Conservation (phyloP, 2,329 filamentous ascomycete species). For the Tolypocladium endophyticum region DNA sequence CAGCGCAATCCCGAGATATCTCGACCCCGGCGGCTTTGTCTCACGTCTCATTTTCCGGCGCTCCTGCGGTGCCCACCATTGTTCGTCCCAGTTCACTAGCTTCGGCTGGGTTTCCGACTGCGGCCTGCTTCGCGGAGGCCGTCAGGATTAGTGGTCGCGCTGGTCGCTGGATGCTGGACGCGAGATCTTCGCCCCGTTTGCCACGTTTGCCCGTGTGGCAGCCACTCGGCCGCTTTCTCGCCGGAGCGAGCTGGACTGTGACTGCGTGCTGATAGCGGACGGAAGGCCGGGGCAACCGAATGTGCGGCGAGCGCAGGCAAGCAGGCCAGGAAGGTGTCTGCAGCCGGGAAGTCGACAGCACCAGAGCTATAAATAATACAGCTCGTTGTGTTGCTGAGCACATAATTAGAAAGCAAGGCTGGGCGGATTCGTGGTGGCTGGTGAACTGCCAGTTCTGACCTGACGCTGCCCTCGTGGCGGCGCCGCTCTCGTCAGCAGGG, state of each 20-base stretch:
- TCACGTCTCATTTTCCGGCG: neutral
- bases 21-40: neutral
- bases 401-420: constrained; percentile 1
- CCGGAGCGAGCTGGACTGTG: neutral
- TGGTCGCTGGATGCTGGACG: neutral
- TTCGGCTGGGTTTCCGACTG: constrained; percentile 5
- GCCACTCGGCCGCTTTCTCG: neutral
- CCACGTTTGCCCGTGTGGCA: neutral
- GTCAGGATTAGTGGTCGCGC: neutral
- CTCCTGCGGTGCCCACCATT: neutral
- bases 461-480: neutral
- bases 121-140: neutral
- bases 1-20: neutral
- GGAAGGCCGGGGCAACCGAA: neutral
- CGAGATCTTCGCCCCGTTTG: neutral
- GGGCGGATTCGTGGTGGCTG: neutral
- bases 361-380: neutral
- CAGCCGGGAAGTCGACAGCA: neutral
- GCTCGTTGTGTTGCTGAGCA: neutral
- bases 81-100: neutral
- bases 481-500: constrained; percentile 1
- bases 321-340: neutral
- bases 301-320: neutral
- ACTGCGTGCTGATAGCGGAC: neutral
- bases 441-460: neutral